Evolutionary conservation across 2,329 filamentous ascomycete genomes (phyloP).

Genomic region (Whalleya microplaca): DNA sequence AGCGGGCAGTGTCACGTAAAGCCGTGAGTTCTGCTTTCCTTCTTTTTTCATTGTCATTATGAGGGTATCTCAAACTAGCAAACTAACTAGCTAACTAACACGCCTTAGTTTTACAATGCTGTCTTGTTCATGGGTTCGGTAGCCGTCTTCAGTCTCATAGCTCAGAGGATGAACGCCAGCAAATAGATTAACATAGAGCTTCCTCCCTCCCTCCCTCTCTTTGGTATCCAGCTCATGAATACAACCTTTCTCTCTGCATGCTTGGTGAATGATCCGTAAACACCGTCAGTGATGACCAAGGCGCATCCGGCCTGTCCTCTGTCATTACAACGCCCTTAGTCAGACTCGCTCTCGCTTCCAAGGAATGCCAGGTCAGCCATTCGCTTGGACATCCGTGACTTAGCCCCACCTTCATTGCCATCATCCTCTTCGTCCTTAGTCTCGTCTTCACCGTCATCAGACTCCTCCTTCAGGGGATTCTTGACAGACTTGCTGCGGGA

Average conservation of each 20-base stretch:
- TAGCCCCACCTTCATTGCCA: conserved; percentile 36
- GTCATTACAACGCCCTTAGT: conserved; percentile 40
- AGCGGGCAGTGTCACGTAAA: conserved; percentile 90
- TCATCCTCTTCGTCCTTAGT: conserved; percentile 42
- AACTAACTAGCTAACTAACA: conserved; percentile 10
- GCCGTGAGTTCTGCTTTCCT: conserved; percentile 65
- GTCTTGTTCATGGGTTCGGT: conserved; percentile 97
- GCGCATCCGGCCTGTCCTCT: too few species aligned
- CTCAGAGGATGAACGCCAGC: conserved; percentile 75
- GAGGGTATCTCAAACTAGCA: background rate
- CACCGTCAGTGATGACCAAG: too few species aligned
- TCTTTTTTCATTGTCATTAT: background rate
- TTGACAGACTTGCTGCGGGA: conserved; percentile 46
- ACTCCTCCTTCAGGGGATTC: conserved; percentile 43
- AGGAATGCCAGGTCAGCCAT: conserved; percentile 66
- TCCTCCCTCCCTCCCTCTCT: background rate
- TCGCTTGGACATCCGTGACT: conserved; percentile 48
- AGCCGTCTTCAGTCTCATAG: conserved; percentile 89
- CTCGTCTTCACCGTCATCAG: conserved; percentile 38
- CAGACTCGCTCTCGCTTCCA: conserved; percentile 70
- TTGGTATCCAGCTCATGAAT: background rate
- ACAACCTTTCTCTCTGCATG: conserved; percentile 1
- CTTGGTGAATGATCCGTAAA: too few species aligned
- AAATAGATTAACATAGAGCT: conserved; percentile 28
- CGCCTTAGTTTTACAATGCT: conserved; percentile 89